phyloP scores from a whole-genome alignment of 2,329 filamentous ascomycete species.

The Colletotrichum ledebouriae region DNA sequence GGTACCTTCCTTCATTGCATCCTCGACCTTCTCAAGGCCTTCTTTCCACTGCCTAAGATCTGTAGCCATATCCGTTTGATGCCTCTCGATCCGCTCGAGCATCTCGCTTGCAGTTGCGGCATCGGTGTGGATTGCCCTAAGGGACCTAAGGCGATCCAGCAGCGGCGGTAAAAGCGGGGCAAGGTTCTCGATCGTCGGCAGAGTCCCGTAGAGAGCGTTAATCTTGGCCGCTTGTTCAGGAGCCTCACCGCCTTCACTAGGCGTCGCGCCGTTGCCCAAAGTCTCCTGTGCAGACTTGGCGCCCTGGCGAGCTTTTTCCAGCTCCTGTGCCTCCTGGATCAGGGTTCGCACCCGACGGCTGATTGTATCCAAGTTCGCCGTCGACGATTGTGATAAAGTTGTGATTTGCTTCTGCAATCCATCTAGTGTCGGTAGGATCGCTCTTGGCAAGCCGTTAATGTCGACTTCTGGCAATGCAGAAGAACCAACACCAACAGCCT shows the following conservation, averaged over 20 bases:
- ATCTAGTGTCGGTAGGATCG: slow-evolving; percentile 86
- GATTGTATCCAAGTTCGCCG: slow-evolving; percentile 79
- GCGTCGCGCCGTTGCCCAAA: slow-evolving; percentile 61
- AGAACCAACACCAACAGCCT: slow-evolving; percentile 82
- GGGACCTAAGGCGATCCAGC: slow-evolving; percentile 85
- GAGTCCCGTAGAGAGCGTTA: slow-evolving; percentile 88
- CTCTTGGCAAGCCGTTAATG: slow-evolving; percentile 68
- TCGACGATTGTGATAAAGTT: slow-evolving; percentile 79
- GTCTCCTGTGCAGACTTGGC: slow-evolving; percentile 74
- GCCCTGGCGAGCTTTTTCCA: slow-evolving; percentile 74
- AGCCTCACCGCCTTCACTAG: slow-evolving; percentile 60
- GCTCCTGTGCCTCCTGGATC: slow-evolving; percentile 77
- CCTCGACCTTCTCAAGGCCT: slow-evolving; percentile 83
- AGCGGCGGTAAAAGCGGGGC: slow-evolving; percentile 87
- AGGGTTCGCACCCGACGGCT: slow-evolving; percentile 78
- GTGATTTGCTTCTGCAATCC: slow-evolving; percentile 84
- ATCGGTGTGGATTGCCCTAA: slow-evolving; percentile 87
- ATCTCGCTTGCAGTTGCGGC: slow-evolving; percentile 85
- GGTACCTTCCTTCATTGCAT: slow-evolving; percentile 78
- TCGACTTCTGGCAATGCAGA: slow-evolving; percentile 74
- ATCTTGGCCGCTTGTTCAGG: slow-evolving; percentile 86
- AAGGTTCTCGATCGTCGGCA: slow-evolving; percentile 89
- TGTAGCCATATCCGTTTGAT: slow-evolving; percentile 83
- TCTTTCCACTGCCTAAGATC: slow-evolving; percentile 91
- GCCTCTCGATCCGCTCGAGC: slow-evolving; percentile 80